Base-by-base conservation (phyloP, 768 basidiomycete species). In the Pleurotus eryngii region DNA sequence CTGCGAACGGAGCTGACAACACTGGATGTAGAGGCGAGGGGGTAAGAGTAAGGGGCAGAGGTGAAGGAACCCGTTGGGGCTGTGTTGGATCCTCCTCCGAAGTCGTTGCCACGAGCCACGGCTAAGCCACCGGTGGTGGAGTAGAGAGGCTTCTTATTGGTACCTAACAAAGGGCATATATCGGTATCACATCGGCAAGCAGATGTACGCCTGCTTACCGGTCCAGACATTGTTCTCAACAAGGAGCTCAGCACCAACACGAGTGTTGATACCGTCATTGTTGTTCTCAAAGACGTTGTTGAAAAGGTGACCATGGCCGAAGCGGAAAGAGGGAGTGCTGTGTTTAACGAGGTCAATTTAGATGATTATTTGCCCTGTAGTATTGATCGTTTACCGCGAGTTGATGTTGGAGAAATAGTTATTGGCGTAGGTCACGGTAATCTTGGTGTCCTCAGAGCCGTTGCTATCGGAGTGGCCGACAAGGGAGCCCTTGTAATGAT, bases 161-260 rank as follows among this genome's bases (percentile, higher is more conserved):
- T 70, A 47, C 71, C 64, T 68, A 22, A 5, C 9, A 38, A 20
- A 18, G 7, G 18, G n/a, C 2, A 11, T 9, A 11, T 9, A 11
- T 54, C n/a, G 20, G 35, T 11, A 17, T 38, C 20, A 18, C 46
- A 14, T 12, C 20, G 2, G 14, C 22, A 27, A 42, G 45, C 48
- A 26, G 22, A 40, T n/a, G 8, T 17, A 2, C 35, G 17, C 17
- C 17, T n/a, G 14, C 64, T 18, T 65, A 68, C 70, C 74, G 24
- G 70, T 74, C 72, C 71, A 78, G 18, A 78, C 73, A 60, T 79
- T 79, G 70, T 77, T 77, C 64, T 79, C 76, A 55, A 78, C 75
- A 22, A 79, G 70, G 54, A 77, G 74, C 61, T 77, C 74, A 50
- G 77, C 78, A 61, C 73, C 76, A 61, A 73, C 70, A 57, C 76